Base-by-base conservation (phyloP, 805 yeast species). In the Candida lessepsii region DNA sequence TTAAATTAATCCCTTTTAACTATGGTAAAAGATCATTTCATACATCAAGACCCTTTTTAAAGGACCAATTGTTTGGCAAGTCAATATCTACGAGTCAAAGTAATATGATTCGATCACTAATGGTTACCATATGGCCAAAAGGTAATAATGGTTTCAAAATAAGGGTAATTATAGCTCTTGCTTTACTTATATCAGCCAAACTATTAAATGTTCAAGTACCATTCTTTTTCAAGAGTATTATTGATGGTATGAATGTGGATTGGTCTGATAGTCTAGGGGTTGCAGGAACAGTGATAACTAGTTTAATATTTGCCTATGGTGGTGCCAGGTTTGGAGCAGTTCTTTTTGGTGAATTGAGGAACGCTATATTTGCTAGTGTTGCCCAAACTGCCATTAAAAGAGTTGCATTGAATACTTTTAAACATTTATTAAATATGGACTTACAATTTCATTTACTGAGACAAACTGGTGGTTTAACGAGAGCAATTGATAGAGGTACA, bases 401-500 rank as follows among this genome's bases (percentile, higher is more conserved):
- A 39, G 97, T 93, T 25, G 96, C 98, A 2, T 70, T 81, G 35
- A 86, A 85, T 55, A 89, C 97, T 0, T 93, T 91, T 60, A 72
- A 69, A 31, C 98, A 91, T 60, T 67, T 93, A 38, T 71, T 93
- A 61, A 79, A 78, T 52, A 71, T 93, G 60, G 99, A 93, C 63
- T 66, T 90, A 40, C 84, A 87, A 15, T 93, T 91, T 75, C 99
- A 93, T 60, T 64, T 93, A 29, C 75, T 91, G 9, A 73, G 90
- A 50, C 98, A 93, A 60, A 93, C 99, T 0, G 99, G 99, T 49
- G 98, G 96, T 0, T 64, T 93, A 24, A 91, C 97, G 0, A 72
- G 99, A 46, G 98, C 98, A 1, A 93, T 93, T 54, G 99, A 93
- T 55, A 73, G 99, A 48, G 99, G 99, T 60, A 91, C 98, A 1